Base-by-base conservation (phyloP, 331 rosid genomes). In the Quercus lobata region DNA sequence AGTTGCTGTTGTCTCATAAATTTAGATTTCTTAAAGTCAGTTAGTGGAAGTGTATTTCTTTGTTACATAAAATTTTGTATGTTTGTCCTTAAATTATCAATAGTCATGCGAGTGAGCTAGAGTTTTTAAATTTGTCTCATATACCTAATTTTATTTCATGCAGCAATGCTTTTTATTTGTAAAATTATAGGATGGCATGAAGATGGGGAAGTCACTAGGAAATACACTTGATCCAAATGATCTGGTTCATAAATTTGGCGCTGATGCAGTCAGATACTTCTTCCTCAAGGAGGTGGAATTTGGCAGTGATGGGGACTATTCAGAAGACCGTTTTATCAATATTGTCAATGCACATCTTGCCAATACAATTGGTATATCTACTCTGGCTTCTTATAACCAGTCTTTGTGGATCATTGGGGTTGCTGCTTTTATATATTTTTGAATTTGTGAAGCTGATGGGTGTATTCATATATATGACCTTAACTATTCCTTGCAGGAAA, bases 301-400 rank as follows among this genome's bases (percentile, higher is more conserved):
- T 61, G 99, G 99, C 63, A 79, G 79, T 75, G 98, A 95, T 46
- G 99, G 99, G 74, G 98, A 95, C 89, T 95, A 95, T 78, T 91
- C 98, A 4, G 98, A 95, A 89, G 94, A 90, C 60, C 99, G 98
- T 70, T 95, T 95, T 85, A 83, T 95, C 85, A 89, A 90, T 73
- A 90, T 87, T 62, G 97, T 95, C 78, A 95, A 95, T 66, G 96
- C 99, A 22, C 97, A 95, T 88, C 99, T 95, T 89, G 99, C 99
- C 78, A 95, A 95, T 78, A 91, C 98, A 29, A 83, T 95, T 61
- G 99, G 98, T 95, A 91, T 70, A 54, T 74, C 9, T 62, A 46
- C 46, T 69, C 73, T 76, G 37, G 66, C 76, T 27, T 78, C 72
- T 53, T 17, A 19, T 57, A 34, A 62, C 75, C 44, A 83, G 78